These are phyloP conservation scores for Scalesia atractyloides DNA, from an alignment of 129 eudicot genomes.

Conservation along the genomic window DNA sequence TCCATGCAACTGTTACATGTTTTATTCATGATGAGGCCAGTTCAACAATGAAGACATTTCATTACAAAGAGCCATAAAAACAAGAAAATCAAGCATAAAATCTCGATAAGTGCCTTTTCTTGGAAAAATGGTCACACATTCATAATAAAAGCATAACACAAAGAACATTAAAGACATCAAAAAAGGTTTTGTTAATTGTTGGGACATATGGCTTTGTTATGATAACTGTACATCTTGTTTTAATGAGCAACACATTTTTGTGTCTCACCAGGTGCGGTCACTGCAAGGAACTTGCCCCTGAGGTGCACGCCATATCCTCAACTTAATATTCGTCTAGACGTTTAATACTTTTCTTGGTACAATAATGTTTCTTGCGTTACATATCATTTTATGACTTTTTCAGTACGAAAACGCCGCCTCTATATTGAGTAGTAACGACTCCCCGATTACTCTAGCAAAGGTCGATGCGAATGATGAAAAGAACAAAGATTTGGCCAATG, in stretches of 20 bases:
- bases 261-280: conserved; percentile 81
- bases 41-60: too few species aligned
- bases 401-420: conserved; percentile 88
- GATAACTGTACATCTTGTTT: neutral
- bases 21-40: too few species aligned
- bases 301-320: conserved; percentile 42
- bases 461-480: conserved; percentile 79
- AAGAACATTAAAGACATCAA: too few species aligned
- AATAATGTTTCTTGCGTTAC: neutral
- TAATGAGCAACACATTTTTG: neutral
- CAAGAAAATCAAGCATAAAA: too few species aligned
- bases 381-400: conserved; percentile 8
- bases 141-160: too few species aligned
- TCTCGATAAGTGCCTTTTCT: too few species aligned
- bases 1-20: too few species aligned
- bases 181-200: too few species aligned
- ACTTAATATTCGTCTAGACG: neutral
- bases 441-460: conserved; percentile 66
- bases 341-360: neutral
- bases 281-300: conserved; percentile 85
- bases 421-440: conserved; percentile 53
- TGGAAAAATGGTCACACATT: too few species aligned
- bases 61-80: too few species aligned
- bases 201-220: neutral
- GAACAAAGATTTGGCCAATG: conserved; percentile 64